Evolutionary conservation across 768 basidiomycete genomes (phyloP).

Genomic region (Megacollybia marginata): DNA sequence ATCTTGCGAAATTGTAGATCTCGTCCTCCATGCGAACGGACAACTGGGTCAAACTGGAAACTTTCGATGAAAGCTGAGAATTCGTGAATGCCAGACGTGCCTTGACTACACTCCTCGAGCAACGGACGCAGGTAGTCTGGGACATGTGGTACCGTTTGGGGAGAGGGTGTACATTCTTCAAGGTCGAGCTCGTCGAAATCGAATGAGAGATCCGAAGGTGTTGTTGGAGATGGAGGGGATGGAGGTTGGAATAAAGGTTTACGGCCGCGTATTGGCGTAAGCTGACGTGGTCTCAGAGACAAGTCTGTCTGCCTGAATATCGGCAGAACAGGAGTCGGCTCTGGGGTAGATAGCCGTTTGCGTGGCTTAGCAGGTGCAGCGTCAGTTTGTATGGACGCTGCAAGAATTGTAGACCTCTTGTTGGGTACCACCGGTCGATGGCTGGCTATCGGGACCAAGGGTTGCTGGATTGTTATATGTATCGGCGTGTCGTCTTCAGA

Average conservation of each 20-base stretch:
- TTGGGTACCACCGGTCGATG: no score
- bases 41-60: slow-evolving; percentile 68
- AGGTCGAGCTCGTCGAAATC: slow-evolving; percentile 30
- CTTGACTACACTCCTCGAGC: slow-evolving; percentile 65
- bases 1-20: slow-evolving; percentile 65
- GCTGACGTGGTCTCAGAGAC: background rate
- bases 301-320: background rate
- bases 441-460: no score
- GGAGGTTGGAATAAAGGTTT: background rate
- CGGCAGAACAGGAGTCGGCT: slow-evolving; percentile 3
- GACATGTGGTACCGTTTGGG: slow-evolving; percentile 18
- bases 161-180: slow-evolving; percentile 10
- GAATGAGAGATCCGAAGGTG: slow-evolving; percentile 30
- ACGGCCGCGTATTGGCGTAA: background rate
- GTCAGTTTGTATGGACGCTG: no score
- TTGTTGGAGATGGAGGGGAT: background rate
- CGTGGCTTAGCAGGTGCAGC: slow-evolving; percentile 14
- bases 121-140: slow-evolving; percentile 57
- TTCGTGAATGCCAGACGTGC: slow-evolving; percentile 53
- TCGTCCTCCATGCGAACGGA: slow-evolving; percentile 21
- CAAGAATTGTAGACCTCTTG: no score
- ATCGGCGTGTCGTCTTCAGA: no score
- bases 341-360: slow-evolving; percentile 1
- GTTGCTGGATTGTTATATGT: no score
- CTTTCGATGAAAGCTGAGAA: slow-evolving; percentile 80